Percentiles rank a stretch among this genome's conserved stretches.
Evolutionary conservation across 1,284 basidiomycete genomes (phyloP).

Genomic region (Amylostereum chailletii): DNA sequence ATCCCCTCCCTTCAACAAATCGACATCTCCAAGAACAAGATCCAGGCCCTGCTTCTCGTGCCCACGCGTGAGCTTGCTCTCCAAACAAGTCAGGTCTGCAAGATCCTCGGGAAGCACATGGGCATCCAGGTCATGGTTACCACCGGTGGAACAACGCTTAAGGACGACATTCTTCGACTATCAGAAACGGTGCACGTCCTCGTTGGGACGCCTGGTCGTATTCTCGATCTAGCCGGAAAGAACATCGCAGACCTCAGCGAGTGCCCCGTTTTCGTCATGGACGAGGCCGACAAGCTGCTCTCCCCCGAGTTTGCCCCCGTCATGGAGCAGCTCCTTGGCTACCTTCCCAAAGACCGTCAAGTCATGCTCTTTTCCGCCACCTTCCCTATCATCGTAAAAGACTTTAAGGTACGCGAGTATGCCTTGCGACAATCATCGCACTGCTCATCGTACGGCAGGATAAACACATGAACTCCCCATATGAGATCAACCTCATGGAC

Average conservation of each 20-base stretch:
- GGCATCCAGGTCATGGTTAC: slow-evolving; percentile 98
- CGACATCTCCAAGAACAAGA: slow-evolving; percentile 81
- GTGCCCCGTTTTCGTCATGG: slow-evolving; percentile 97
- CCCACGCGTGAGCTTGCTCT: slow-evolving; percentile 93
- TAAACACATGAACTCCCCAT: slow-evolving; percentile 94
- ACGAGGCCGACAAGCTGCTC: slow-evolving; percentile 97
- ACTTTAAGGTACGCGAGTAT: slow-evolving; percentile 74
- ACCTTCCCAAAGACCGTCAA: slow-evolving; percentile 83
- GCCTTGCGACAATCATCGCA: slow-evolving; percentile 1
- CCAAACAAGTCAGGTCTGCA: slow-evolving; percentile 97
- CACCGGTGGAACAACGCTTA: slow-evolving; percentile 95
- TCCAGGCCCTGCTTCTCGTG: slow-evolving; percentile 91
- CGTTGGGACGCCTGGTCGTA: slow-evolving; percentile 94
- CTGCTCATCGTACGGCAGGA: slow-evolving; percentile 44
- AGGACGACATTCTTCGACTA: slow-evolving; percentile 94
- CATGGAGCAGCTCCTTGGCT: slow-evolving; percentile 90
- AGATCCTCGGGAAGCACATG: slow-evolving; percentile 94
- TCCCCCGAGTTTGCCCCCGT: slow-evolving; percentile 98
- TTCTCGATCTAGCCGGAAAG: slow-evolving; percentile 93
- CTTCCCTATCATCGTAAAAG: slow-evolving; percentile 98
- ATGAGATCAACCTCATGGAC: slow-evolving; percentile 99
- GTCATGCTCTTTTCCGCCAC: slow-evolving; percentile 99
- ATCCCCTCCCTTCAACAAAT: slow-evolving; percentile 94
- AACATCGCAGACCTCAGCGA: slow-evolving; percentile 90
- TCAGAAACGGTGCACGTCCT: slow-evolving; percentile 91